Evolutionary conservation across 164 flowering plant genomes (phyloP), one percentile per base, ranked within the genome.

Genomic region (Vitis rupestris): DNA sequence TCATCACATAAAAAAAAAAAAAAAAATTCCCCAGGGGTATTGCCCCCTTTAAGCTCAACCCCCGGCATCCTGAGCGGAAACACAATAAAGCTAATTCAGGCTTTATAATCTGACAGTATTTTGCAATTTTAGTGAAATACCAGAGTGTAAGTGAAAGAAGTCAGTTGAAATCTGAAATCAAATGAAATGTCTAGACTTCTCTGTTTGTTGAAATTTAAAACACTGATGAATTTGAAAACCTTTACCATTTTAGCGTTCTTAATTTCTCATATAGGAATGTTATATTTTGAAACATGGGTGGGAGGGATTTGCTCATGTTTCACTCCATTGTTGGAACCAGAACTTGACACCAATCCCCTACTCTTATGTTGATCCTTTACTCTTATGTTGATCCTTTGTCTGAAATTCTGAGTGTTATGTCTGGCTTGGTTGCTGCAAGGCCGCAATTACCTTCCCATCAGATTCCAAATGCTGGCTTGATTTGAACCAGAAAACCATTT

Each of bases 301-400:
- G 93, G 93, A 85, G 72, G 96, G 96, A 23, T 88, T 88, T 67
- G 74, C 73, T 64, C 93, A 88, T 76, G 78, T 80, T 72, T 88
- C 96, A n/a, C 85, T 90, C 19, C 70, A 74, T 76, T 65, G 67
- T 69, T 88, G 93, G 96, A 62, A 67, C 71, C 74, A 63, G 27
- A 83, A 69, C 65, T 73, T 68, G 71, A 78, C 71, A 44, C 59
- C 48, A 52, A 56, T 29, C 0, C 14, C 44, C 11, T 27, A 57
- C 48, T 59, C 65, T 67, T 50, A 58, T 37, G 47, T 5, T 51
- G 61, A 70, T 69, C 54, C 71, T 50, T 64, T 27, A 57, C 48
- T 59, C 65, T 67, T 50, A 58, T 37, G 47, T 5, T 51, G 61
- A 70, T 69, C 54, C 71, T 50, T 64, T 66, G 9, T 58, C 64